These are phyloP conservation scores for Lonicera japonica DNA, from an alignment of 129 eudicot genomes.

Conservation along the genomic window DNA sequence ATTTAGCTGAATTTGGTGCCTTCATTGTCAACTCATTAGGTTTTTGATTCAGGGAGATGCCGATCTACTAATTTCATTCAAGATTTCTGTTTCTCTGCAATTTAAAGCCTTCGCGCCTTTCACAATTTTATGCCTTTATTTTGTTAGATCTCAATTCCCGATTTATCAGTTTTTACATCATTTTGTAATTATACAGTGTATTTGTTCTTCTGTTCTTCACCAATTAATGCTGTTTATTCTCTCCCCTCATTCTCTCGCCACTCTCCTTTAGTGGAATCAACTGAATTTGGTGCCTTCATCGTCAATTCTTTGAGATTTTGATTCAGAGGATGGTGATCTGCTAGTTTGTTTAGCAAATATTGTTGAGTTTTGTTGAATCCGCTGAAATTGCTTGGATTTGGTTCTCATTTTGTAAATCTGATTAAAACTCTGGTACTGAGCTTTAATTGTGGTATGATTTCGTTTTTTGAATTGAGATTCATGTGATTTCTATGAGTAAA, in stretches of 20 bases:
- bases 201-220: background rate
- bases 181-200: background rate
- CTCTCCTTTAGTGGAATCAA: background rate
- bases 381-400: background rate
- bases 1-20: too few species aligned
- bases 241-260: background rate
- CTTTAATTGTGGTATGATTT: background rate
- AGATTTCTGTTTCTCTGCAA: background rate
- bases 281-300: background rate
- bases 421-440: background rate
- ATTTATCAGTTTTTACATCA: background rate
- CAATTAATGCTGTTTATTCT: slow-evolving; percentile 2
- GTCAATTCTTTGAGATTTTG: background rate
- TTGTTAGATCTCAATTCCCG: background rate
- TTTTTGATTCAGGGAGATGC: too few species aligned
- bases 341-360: background rate
- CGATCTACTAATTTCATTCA: background rate
- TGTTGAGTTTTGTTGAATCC: background rate
- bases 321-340: slow-evolving; percentile 1
- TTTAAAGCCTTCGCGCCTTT: too few species aligned
- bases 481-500: background rate
- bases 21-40: too few species aligned
- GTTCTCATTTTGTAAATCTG: background rate
- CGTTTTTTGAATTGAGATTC: background rate
- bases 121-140: too few species aligned